Evolutionary conservation across 768 basidiomycete genomes (phyloP), one percentile per base, ranked within the genome.

Genomic region (Gyrodon lividus): DNA sequence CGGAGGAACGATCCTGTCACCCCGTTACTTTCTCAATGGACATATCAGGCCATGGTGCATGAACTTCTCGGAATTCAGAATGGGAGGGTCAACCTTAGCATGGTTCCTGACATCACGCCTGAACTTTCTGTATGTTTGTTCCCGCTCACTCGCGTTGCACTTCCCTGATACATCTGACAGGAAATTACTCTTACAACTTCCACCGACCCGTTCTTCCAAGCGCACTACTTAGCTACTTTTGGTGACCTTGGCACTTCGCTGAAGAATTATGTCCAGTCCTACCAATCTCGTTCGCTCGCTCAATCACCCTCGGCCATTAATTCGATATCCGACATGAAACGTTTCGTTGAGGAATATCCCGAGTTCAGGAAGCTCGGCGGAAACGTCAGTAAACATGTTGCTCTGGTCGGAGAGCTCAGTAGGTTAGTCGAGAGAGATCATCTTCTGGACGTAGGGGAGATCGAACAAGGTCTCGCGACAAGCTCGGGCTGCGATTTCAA

Each of bases 41-140:
- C 97, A 22, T 98, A 98, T 72, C 96, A 98, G 67, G 97, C 96
- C 1, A 98, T 98, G 95, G 97, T 98, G 0, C 97, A 99, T 62
- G 97, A 98, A 66, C 75, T 97, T 13, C 72, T 98, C 6, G 88
- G 90, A 2, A 97, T 99, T 41, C 86, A 89, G 55, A 98, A 98
- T 64, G 96, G 96, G 17, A 80, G 97, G 51, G 94, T 98, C 4
- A 85, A 92, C 63, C 70, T 96, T 40, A 82, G 80, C 55, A 72
- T 82, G 54, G 92, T 95, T 31, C 92, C 92, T 13, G 94, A 92
- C 58, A 87, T 94, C 39, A 73, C 79, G 43, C 84, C 89, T 23
- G 97, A 99, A 67, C 76, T 98, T 48, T 81, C 85, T 64, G 95
- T 90, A 61, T 56, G 81, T 69, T 48, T 43, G 51, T 57, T 44